These are phyloP conservation scores for Bruguiera parviflora DNA, from an alignment of 345 rosid species.

Conservation along the genomic window DNA sequence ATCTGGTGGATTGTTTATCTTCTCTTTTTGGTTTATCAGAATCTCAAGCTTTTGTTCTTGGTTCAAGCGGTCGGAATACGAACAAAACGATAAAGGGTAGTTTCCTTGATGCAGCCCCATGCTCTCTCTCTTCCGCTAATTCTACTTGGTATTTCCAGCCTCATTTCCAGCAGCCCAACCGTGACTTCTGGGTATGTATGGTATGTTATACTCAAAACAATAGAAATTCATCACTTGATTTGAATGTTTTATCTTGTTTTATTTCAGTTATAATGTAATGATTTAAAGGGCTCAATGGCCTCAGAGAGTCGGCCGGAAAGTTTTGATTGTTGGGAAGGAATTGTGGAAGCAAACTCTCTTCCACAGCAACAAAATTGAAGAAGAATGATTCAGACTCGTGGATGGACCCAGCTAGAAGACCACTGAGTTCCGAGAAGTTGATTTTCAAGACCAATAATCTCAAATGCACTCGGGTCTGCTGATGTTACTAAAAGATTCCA, in stretches of 20 bases:
- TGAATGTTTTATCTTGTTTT: background rate
- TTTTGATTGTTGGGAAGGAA: conserved; percentile 65
- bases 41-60: conserved; percentile 33
- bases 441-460: conserved; percentile 47
- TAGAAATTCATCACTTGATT: no score
- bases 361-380: conserved; percentile 50
- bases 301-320: conserved; percentile 35
- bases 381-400: conserved; percentile 37
- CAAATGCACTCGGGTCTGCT: no score
- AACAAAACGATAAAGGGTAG: no score
- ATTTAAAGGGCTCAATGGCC: conserved; percentile 1
- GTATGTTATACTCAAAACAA: conserved; percentile 15
- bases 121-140: background rate
- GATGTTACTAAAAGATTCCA: no score
- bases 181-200: conserved; percentile 31
- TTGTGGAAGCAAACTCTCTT: conserved; percentile 53
- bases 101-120: no score
- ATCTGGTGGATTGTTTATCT: conserved; percentile 35
- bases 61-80: background rate
- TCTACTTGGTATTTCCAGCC: conserved; percentile 23
- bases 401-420: conserved; percentile 37
- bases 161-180: conserved; percentile 18
- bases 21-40: conserved; percentile 36
- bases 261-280: background rate
- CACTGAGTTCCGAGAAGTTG: conserved; percentile 64